Base-by-base conservation (phyloP, 129 eudicot species). In the Flaveria linearis region DNA sequence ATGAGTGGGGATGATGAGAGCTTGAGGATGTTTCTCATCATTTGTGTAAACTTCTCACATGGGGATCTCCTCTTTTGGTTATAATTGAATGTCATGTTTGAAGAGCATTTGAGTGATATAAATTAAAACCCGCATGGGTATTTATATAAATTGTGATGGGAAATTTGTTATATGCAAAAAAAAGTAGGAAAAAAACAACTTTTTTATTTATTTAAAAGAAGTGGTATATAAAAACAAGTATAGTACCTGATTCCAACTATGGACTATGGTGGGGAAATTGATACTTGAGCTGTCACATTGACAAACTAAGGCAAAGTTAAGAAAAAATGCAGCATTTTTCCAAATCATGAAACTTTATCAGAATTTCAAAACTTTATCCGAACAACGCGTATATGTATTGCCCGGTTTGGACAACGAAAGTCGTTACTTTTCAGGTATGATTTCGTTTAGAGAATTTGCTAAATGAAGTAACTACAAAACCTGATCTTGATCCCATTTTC, bases 1-100 rank as follows among this genome's bases (percentile, higher is more conserved):
- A 13, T 15, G 15, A 14, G 36, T 28, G 66, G 72, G 22, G 11
- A 60, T 20, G 74, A 64, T 39, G 78, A 52, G 73, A 79, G 22
- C 67, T 72, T 72, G 73, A 72, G 33, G 39, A 72, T 39, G 72
- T 53, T 79, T 36, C 33, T 79, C 39, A 64, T 51, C 11, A 49
- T 52, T 64, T 52, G 68, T 73, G 41, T 63, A n/a, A 79, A 60
- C 39, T 79, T 65, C 47, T 63, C 73, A 79, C 83, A 62, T 22
- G 60, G 9, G 51, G 78, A 73, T 72, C 68, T 72, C 47, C 65
- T 63, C 49, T 51, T 72, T 33, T 22, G 66, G 22, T 13, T 63
- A 64, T 30, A n/a, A 7, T 69, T 57, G 5, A 12, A 42, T 16
- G 68, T 51, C 83, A 79, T 63, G 78, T 60, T 58, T 46, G 82